Evolutionary conservation across 148 eudicot genomes (phyloP).

Genomic region (Chenopodium suecicum): DNA sequence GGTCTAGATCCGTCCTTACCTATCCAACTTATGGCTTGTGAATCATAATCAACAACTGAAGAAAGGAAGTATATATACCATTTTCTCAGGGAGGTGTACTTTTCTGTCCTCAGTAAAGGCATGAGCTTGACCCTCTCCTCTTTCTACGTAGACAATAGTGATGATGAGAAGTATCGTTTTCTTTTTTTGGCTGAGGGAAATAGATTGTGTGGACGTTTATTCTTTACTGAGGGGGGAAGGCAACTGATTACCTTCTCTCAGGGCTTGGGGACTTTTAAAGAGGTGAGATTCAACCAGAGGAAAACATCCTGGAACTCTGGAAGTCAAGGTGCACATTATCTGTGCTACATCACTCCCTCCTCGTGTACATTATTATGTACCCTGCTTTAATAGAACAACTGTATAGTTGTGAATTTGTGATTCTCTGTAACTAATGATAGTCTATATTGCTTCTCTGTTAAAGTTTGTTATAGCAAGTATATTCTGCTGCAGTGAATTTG

Average conservation of each 20-base stretch:
- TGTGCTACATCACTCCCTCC: neutral
- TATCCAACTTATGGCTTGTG: neutral
- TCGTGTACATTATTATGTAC: neutral
- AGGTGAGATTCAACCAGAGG: too few relatives aligned
- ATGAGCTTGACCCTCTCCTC: neutral
- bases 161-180: too few relatives aligned
- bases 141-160: too few relatives aligned
- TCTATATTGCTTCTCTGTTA: neutral
- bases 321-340: neutral
- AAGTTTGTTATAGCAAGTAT: neutral
- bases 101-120: neutral
- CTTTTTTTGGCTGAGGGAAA: too few relatives aligned
- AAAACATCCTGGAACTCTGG: too few relatives aligned
- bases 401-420: neutral
- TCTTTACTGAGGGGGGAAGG: too few relatives aligned
- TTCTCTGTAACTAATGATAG: too few relatives aligned
- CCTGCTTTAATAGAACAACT: neutral
- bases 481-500: conserved; percentile 62
- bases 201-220: too few relatives aligned
- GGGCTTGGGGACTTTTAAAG: too few relatives aligned
- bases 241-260: too few relatives aligned
- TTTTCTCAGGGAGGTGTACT: neutral
- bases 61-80: neutral
- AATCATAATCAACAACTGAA: neutral
- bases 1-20: too few relatives aligned